phyloP scores from a whole-genome alignment of 108 stramenopile genomes.

The Cyclotella distinguenda region DNA sequence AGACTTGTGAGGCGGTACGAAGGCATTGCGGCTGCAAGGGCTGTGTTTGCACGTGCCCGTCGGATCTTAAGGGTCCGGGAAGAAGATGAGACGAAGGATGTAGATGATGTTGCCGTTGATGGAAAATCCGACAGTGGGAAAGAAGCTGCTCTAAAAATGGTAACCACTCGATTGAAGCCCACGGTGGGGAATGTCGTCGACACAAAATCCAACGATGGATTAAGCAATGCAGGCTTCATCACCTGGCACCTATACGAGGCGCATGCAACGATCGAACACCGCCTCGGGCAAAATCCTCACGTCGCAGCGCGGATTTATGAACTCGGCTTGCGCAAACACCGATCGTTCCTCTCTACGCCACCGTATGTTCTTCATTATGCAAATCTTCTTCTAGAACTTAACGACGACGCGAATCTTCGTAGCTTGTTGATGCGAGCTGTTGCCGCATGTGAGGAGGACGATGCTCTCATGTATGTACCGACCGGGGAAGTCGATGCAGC shows the following conservation, averaged over 20 bases:
- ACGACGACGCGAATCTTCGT: constrained; percentile 79
- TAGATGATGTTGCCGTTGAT: constrained; percentile 29
- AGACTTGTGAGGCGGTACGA: constrained; percentile 69
- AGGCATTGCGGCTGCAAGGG: constrained; percentile 70
- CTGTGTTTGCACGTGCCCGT: constrained; percentile 72
- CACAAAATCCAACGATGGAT: neutral
- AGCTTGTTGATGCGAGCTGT: constrained; percentile 78
- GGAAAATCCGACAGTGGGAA: constrained; percentile 23
- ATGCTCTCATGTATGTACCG: constrained; percentile 15
- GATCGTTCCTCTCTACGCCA: constrained; percentile 70
- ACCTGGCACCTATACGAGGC: constrained; percentile 85
- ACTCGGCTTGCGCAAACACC: constrained; percentile 77
- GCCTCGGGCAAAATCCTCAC: constrained; percentile 67
- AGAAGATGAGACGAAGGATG: constrained; percentile 38
- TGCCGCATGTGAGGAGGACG: constrained; percentile 71
- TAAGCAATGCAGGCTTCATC: constrained; percentile 48
- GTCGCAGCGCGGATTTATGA: constrained; percentile 86
- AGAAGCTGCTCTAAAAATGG: constrained; percentile 50
- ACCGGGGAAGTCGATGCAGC: constrained; percentile 28
- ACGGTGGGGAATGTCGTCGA: constrained; percentile 21
- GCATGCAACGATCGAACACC: constrained; percentile 84
- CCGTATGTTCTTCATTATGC: constrained; percentile 80
- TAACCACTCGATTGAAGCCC: constrained; percentile 73
- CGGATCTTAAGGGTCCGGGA: constrained; percentile 52
- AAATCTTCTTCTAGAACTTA: constrained; percentile 76